Percentiles rank a stretch among this genome's conserved stretches.
Evolutionary conservation across 495 filamentous ascomycete species (phyloP).

Genomic region (Bacidia rubella): DNA sequence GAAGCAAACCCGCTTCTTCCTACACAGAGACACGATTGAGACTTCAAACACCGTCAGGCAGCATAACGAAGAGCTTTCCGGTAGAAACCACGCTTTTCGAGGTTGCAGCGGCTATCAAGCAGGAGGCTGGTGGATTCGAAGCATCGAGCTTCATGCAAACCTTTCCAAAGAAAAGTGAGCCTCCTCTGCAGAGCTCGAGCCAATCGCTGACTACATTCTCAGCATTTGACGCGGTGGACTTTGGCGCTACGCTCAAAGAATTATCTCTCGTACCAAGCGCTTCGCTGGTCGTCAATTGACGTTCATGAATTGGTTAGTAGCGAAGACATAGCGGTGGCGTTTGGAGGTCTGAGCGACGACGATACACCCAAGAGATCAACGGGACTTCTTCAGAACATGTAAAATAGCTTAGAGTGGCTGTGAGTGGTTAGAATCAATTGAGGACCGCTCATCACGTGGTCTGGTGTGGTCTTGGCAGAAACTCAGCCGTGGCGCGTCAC

Average conservation of each 20-base stretch:
- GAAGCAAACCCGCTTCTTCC: slow-evolving; percentile 43
- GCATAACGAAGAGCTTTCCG: slow-evolving; percentile 67
- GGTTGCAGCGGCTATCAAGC: slow-evolving; percentile 59
- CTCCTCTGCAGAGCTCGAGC: slow-evolving; percentile 9
- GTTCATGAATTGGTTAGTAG: background rate
- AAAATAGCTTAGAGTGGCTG: too few relatives aligned
- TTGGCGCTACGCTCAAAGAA: slow-evolving; percentile 84
- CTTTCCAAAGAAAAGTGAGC: slow-evolving; percentile 57
- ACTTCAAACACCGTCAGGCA: slow-evolving; percentile 62
- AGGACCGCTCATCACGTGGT: too few relatives aligned
- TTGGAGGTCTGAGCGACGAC: background rate
- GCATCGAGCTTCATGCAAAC: slow-evolving; percentile 69
- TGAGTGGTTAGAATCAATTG: too few relatives aligned
- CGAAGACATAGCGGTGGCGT: background rate
- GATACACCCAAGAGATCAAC: too few relatives aligned
- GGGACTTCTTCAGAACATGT: too few relatives aligned
- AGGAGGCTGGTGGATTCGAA: slow-evolving; percentile 43
- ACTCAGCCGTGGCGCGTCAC: too few relatives aligned
- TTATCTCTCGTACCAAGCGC: slow-evolving; percentile 81
- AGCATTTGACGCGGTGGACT: slow-evolving; percentile 63
- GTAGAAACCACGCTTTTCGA: slow-evolving; percentile 88
- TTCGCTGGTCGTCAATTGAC: slow-evolving; percentile 46
- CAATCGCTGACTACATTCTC: background rate
- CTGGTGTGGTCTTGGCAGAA: too few relatives aligned
- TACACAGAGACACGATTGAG: slow-evolving; percentile 73